Base-by-base conservation (phyloP, 805 yeast genomes). In the Starmera amethionina region DNA sequence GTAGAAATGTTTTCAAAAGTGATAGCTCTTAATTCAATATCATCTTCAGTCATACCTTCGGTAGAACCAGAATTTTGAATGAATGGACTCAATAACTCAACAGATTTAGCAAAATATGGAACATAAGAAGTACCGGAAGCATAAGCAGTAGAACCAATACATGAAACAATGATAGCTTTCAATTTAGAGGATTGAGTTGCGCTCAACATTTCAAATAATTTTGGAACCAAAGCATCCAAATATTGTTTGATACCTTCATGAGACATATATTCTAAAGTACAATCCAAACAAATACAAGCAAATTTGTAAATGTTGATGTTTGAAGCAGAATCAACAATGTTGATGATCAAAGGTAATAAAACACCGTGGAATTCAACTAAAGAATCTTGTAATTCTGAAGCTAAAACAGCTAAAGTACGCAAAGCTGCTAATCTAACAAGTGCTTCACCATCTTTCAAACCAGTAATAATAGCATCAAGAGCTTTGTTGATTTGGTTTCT, bases 141-240 rank as follows among this genome's bases (percentile, higher is more conserved):
- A 58, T 82, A 88, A 27, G 98, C 97, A 44, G 96, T 86, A 32
- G 97, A 89, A 41, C 97, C 97, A 59, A 93, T 85, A 32, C 97
- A 96, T 40, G 95, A 84, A 44, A 93, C 96, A 56, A 84, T 80
- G 44, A 86, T 85, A 37, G 84, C 67, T 60, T 79, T 82, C 56
- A 84, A 69, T 44, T 64, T 64, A 13, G 94, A 75, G 18, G 89
- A 82, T 50, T 78, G 72, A 37, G 94, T 85, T 46, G 74, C 70
- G 52, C 77, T 81, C 53, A 90, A 74, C 84, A 93, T 82, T 43
- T 73, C 77, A 69, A 89, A 78, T 50, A 93, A 73, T 56, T 89
- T 84, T 64, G 84, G 83, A 84, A 89, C 88, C 60, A 93, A 75
- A 38, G 95, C 90, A 50, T 80, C 93, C 54, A 93, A 67, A 65